Base-by-base conservation (phyloP, 495 filamentous ascomycete species). In the Hypoxylon fuscum region DNA sequence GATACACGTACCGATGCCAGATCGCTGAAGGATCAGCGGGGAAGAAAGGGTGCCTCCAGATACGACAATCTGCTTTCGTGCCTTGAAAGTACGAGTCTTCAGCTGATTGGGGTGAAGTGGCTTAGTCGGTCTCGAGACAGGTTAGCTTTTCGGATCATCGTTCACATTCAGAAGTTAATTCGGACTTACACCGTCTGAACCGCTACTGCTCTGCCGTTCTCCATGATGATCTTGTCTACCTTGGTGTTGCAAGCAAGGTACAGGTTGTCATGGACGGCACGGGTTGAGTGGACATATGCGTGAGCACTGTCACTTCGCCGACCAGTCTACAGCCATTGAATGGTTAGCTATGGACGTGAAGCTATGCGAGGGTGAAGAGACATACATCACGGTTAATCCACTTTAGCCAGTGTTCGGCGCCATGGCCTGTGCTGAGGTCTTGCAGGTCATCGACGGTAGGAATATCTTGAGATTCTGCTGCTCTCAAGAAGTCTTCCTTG, bases 21-120 rank as follows among this genome's bases (percentile, higher is more conserved):
- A 90, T 41, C 90, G 80, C 76, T 94, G 89, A 3, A 94, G 86
- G 46, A 94, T 88, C 8, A 92, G 74, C 5, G 90, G 90, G 1
- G 89, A 90, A 68, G 87, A 89, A 55, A 93, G 76, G n/a, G 90
- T 91, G 29, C 90, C 90, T 48, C 88, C 85, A n/a, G 87, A 89
- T 29, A 94, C 79, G 46, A 94, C 85, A 46, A 92, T 88, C 71
- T 89, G 87, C 77, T 91, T 93, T 55, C 90, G 85, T 10, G 90
- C 90, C 45, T 78, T 81, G 79, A 88, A 89, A 63, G 83, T 82
- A 31, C 81, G 79, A 29, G 79, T 74, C 54, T 80, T 76, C 23
- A 79, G 72, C 41, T 85, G 72, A 5, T 67, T 67, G 17, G 60
- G 67, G 42, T 71, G 64, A 48, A 70, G 72, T 31, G 72, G 79